A percentile compares a stretch with the other conserved stretches of the same genome.
Conservation (phyloP, 2,329 filamentous ascomycete species). For the Cryoendolithus antarcticus region DNA sequence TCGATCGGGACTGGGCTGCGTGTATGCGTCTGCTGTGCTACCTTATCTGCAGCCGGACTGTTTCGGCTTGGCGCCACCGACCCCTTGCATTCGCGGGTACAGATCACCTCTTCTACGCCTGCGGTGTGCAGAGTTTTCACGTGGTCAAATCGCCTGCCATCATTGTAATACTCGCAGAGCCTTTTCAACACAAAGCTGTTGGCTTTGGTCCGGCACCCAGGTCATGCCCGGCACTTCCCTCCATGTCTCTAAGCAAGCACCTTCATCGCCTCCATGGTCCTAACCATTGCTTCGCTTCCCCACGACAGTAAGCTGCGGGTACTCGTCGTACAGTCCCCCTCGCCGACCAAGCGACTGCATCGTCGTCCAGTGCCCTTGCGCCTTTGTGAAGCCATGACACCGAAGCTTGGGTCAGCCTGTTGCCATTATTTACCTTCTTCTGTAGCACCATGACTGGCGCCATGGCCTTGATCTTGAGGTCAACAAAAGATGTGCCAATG, state of each 20-base stretch:
- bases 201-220: too few species aligned
- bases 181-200: too few species aligned
- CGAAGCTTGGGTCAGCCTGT: conserved; percentile 3
- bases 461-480: too few species aligned
- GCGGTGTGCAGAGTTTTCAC: too few species aligned
- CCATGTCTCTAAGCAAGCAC: too few species aligned
- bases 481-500: conserved; percentile 1
- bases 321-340: conserved; percentile 4
- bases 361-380: conserved; percentile 13
- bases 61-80: conserved; percentile 7
- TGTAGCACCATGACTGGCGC: too few species aligned
- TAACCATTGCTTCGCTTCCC: background rate
- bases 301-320: conserved; percentile 4
- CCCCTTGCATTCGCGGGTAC: conserved; percentile 7
- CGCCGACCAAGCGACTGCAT: background rate
- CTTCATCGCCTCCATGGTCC: too few species aligned
- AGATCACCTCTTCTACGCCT: conserved; percentile 2
- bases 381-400: conserved; percentile 12
- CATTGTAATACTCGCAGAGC: too few species aligned
- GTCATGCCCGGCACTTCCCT: too few species aligned
- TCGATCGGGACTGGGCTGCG: conserved; percentile 5
- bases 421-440: conserved; percentile 9
- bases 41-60: conserved; percentile 9
- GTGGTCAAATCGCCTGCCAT: too few species aligned
- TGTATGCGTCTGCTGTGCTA: conserved; percentile 8